These are phyloP conservation scores for Entonaema liquescens DNA, from an alignment of 495 filamentous ascomycete genomes.

Conservation along the genomic window DNA sequence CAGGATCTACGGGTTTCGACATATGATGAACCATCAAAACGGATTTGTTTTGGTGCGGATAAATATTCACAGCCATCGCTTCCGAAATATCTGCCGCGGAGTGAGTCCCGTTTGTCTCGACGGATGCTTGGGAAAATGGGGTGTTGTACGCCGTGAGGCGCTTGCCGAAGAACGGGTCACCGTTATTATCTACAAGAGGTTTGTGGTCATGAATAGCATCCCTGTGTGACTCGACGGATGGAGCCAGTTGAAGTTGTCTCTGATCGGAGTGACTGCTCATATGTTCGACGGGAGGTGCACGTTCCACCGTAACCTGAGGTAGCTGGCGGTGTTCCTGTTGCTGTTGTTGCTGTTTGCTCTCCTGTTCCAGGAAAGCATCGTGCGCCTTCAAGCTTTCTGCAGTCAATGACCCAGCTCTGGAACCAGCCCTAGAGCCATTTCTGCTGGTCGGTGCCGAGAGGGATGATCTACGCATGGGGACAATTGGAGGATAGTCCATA, in stretches of 20 bases:
- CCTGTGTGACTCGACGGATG: slow-evolving; percentile 48
- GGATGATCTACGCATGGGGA: slow-evolving; percentile 70
- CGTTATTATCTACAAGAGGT: slow-evolving; percentile 57
- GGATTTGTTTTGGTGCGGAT: slow-evolving; percentile 86
- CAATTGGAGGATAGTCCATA: slow-evolving; percentile 66
- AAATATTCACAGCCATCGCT: slow-evolving; percentile 82
- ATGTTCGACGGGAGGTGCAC: slow-evolving; percentile 38
- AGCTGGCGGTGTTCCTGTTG: slow-evolving; percentile 38
- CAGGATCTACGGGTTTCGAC: slow-evolving; percentile 47
- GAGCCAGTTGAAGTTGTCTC: slow-evolving; percentile 42
- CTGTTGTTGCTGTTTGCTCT: slow-evolving; percentile 44
- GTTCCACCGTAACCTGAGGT: slow-evolving; percentile 42
- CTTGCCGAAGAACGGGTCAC: slow-evolving; percentile 64
- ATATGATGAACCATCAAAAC: slow-evolving; percentile 79
- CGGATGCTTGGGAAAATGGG: slow-evolving; percentile 67
- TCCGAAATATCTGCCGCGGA: slow-evolving; percentile 69
- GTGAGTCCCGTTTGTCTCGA: slow-evolving; percentile 62
- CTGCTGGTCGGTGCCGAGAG: slow-evolving; percentile 76
- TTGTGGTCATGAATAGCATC: slow-evolving; percentile 44
- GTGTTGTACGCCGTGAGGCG: slow-evolving; percentile 62
- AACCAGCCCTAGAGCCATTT: slow-evolving; percentile 68
- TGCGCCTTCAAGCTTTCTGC: slow-evolving; percentile 71
- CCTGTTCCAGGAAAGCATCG: slow-evolving; percentile 51
- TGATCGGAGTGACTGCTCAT: slow-evolving; percentile 44
- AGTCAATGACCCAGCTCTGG: slow-evolving; percentile 65